phyloP scores from a whole-genome alignment of 345 rosid genomes.

The Salix brachista region DNA sequence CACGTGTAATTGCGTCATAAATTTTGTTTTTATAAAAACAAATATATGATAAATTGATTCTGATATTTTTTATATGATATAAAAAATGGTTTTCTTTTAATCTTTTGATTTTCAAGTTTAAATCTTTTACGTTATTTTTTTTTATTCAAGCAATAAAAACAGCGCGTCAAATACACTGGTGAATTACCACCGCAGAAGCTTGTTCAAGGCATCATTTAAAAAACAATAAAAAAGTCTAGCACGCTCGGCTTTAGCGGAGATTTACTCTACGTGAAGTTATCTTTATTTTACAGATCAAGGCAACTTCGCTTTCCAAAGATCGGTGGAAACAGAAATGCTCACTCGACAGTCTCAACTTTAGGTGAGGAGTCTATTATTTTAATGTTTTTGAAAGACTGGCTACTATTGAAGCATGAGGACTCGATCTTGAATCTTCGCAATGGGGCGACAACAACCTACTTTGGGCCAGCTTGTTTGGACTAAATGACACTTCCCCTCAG shows the following conservation, averaged over 20 bases:
- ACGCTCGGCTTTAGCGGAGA: no score
- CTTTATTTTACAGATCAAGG: background rate
- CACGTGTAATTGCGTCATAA: no score
- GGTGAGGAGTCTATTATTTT: constrained; percentile 11
- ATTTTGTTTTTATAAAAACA: no score
- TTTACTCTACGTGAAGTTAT: background rate
- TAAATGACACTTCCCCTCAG: background rate
- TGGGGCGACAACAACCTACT: constrained; percentile 1
- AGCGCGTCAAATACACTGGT: background rate
- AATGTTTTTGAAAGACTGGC: background rate
- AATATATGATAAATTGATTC: no score
- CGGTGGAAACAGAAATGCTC: constrained; percentile 4
- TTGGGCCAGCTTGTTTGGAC: constrained; percentile 12
- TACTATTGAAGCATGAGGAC: constrained; percentile 15
- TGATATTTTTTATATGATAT: no score
- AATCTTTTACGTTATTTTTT: no score
- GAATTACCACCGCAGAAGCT: background rate
- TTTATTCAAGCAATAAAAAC: no score
- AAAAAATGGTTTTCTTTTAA: no score
- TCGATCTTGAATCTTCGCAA: background rate
- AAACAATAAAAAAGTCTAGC: background rate
- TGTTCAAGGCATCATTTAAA: background rate
- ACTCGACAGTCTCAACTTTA: constrained; percentile 16
- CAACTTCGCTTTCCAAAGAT: constrained; percentile 11
- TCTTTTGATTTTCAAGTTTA: no score